Base-by-base conservation (phyloP, 805 yeast genomes). In the Torulaspora maleeae region DNA sequence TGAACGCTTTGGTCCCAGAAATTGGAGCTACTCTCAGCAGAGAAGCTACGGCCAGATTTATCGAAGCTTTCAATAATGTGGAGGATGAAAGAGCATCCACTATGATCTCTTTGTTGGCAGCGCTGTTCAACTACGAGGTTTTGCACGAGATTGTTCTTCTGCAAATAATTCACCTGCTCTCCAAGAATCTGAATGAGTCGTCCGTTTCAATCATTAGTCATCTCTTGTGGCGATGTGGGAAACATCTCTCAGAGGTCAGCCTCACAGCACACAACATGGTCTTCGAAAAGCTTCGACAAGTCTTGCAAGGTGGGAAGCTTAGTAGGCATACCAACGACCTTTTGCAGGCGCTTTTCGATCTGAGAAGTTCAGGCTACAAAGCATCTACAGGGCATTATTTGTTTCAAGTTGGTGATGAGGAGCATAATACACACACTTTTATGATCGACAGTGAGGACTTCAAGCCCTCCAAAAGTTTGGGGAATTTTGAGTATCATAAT, bases 1-100 rank as follows among this genome's bases (percentile, higher is more conserved):
- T 88, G 9, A 83, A 85, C 61, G 74, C 84, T 4, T 78, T 82
- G 52, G 60, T 86, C 3, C 93, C 95, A 0, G 76, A 76, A 28
- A 65, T 86, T 13, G 95, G 95, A 2, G 75, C 75, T 45, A 60
- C 82, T 4, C 50, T 85, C 27, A 60, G 74, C 0, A 57, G 72
- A 7, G 69, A 93, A 48, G 62, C 82, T 22, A 67, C 83, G 1
- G 54, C 80, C 3, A 80, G 74, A 45, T 86, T 86, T 63, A 73
- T 81, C 36, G 71, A 73, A 50, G 74, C 74, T 0, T 82, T 70
- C 61, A 68, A 70, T 52, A 58, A 69, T 17, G 72, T 75, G 46
- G 74, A 80, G 53, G 74, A 72, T 47, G 50, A 56, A 0, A 51
- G 60, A 4, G 76, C 83, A 40, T 58, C 70, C 5, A 63, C 76